phyloP scores from a whole-genome alignment of 2,329 filamentous ascomycete species.

The Alternaria sp. region DNA sequence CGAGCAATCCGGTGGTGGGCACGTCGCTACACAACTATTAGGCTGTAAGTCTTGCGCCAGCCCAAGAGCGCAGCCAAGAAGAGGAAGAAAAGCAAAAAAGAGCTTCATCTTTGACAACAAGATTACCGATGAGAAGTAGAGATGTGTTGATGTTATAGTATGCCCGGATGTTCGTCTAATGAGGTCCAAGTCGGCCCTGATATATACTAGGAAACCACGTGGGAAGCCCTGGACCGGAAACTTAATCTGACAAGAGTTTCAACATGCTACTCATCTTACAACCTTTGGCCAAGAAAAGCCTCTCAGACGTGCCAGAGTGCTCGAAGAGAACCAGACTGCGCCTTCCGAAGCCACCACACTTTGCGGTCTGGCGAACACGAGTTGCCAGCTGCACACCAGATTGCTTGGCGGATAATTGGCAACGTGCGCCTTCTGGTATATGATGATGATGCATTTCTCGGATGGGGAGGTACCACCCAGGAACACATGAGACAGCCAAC shows the following conservation, averaged over 20 bases:
- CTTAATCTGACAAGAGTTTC: neutral
- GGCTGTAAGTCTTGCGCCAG: neutral
- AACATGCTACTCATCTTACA: conserved; percentile 5
- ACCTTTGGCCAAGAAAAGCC: conserved; percentile 7
- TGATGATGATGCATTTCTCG: conserved; percentile 5
- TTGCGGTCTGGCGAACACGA: conserved; percentile 8
- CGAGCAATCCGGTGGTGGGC: neutral
- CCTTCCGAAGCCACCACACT: neutral
- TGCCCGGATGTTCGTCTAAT: neutral
- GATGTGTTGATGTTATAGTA: neutral
- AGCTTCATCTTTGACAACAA: conserved; percentile 5
- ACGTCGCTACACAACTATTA: conserved; percentile 2
- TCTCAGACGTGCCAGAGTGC: conserved; percentile 1
- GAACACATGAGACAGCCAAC: neutral
- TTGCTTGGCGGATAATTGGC: neutral
- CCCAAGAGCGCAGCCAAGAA: conserved; percentile 8
- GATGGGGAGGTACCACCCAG: neutral
- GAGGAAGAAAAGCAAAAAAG: conserved; percentile 2
- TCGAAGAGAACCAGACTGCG: neutral
- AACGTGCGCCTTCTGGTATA: neutral
- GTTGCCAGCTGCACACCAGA: neutral
- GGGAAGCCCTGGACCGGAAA: neutral
- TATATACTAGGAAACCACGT: conserved; percentile 6
- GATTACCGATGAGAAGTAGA: neutral
- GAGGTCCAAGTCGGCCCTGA: neutral